A percentile compares a stretch with the other conserved stretches of the same genome.
Conservation (phyloP, 202 grass and related monocot species). For the Thinopyrum obtusiflorum region DNA sequence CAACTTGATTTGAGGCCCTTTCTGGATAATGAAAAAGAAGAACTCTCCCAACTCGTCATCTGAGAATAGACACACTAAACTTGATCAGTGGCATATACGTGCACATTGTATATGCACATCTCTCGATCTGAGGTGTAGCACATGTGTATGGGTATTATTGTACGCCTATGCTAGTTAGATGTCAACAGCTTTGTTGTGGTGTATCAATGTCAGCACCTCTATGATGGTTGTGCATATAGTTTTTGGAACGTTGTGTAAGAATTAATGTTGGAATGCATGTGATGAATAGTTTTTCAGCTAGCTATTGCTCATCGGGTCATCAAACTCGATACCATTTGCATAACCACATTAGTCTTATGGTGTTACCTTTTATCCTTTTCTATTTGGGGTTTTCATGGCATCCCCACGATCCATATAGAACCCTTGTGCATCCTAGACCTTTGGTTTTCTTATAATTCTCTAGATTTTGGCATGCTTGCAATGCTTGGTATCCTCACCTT, state of each 20-base stretch:
- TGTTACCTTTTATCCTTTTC: neutral
- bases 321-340: neutral
- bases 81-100: neutral
- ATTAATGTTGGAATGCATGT: neutral
- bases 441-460: neutral
- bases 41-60: neutral
- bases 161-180: slow-evolving; percentile 20
- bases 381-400: neutral
- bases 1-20: neutral
- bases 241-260: neutral
- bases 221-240: slow-evolving; percentile 32
- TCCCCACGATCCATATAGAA: too few relatives aligned
- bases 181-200: neutral
- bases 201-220: slow-evolving; percentile 8
- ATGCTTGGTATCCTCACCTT: neutral
- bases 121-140: neutral
- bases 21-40: neutral
- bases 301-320: neutral
- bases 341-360: neutral
- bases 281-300: neutral
- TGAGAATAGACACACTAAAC: neutral
- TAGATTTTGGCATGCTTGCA: neutral
- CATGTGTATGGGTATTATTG: neutral
- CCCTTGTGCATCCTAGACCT: neutral
- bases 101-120: slow-evolving; percentile 3